Percentiles rank a stretch among this genome's conserved stretches.
Conservation (phyloP, 768 basidiomycete genomes). For the Lentinula sp. region DNA sequence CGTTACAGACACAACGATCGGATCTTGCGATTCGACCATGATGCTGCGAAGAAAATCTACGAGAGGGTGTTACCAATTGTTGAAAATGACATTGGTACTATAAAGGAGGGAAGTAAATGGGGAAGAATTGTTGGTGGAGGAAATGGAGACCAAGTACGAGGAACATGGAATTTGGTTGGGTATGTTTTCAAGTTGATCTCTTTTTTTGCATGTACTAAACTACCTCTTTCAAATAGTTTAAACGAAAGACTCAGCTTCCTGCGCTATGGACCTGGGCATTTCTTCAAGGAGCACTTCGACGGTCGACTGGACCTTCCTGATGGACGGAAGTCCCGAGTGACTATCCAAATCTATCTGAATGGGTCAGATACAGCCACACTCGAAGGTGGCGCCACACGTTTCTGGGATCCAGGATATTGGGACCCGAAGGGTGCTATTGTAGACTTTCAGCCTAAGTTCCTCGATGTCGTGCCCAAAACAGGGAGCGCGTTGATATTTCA, state of each 20-base stretch:
- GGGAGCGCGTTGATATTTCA: slow-evolving; percentile 37
- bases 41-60: slow-evolving; percentile 26
- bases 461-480: slow-evolving; percentile 36
- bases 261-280: slow-evolving; percentile 36
- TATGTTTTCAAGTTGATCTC: slow-evolving; percentile 11
- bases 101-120: slow-evolving; percentile 26
- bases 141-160: slow-evolving; percentile 18
- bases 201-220: no score
- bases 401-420: slow-evolving; percentile 24
- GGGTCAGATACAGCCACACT: slow-evolving; percentile 19
- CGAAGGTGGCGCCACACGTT: slow-evolving; percentile 32
- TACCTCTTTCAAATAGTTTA: slow-evolving; percentile 18
- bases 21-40: slow-evolving; percentile 29
- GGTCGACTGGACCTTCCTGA: slow-evolving; percentile 29
- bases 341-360: slow-evolving; percentile 36
- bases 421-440: neutral
- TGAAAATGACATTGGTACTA: slow-evolving; percentile 26
- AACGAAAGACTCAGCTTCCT: slow-evolving; percentile 38
- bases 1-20: slow-evolving; percentile 34
- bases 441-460: slow-evolving; percentile 12
- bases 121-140: slow-evolving; percentile 21
- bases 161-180: slow-evolving; percentile 30
- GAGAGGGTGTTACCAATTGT: slow-evolving; percentile 30
- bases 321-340: slow-evolving; percentile 32
- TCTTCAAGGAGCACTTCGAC: slow-evolving; percentile 32